Evolutionary conservation across 139 green algal species (phyloP).

Genomic region (Protoeuglena noctilucae): DNA sequence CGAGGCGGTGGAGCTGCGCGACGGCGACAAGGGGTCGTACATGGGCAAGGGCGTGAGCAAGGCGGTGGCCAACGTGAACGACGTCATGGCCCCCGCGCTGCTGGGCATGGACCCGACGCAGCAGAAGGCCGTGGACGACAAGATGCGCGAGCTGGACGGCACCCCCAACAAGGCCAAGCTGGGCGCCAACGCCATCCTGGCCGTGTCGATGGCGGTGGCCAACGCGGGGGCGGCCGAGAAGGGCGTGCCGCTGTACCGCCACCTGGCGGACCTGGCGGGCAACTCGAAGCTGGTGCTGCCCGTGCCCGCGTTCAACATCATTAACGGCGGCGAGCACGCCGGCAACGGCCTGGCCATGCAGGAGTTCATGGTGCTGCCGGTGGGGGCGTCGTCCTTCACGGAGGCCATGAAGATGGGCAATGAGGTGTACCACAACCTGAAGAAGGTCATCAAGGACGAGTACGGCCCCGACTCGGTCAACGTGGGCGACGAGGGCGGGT

Average conservation of each 20-base stretch:
- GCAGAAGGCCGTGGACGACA: slow-evolving; percentile 75
- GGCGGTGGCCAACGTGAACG: slow-evolving; percentile 93
- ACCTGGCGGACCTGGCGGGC: slow-evolving; percentile 81
- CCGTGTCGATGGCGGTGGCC: slow-evolving; percentile 83
- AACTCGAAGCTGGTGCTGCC: slow-evolving; percentile 90
- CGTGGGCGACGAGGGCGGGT: slow-evolving; percentile 97
- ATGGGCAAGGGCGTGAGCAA: slow-evolving; percentile 89
- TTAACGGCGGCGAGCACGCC: slow-evolving; percentile 95
- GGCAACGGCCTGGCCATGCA: slow-evolving; percentile 98
- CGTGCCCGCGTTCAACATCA: slow-evolving; percentile 98
- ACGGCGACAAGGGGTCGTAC: slow-evolving; percentile 69
- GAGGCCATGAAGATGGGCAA: slow-evolving; percentile 86
- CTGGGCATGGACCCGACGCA: slow-evolving; percentile 79
- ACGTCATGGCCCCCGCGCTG: slow-evolving; percentile 74
- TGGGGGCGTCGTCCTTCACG: slow-evolving; percentile 60
- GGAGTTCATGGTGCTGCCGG: slow-evolving; percentile 99
- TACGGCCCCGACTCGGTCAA: slow-evolving; percentile 96
- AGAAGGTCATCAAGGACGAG: slow-evolving; percentile 95
- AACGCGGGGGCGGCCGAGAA: slow-evolving; percentile 88
- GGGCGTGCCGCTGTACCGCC: slow-evolving; percentile 86
- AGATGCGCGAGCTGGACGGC: slow-evolving; percentile 91
- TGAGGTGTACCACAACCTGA: slow-evolving; percentile 96
- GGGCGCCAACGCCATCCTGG: slow-evolving; percentile 96
- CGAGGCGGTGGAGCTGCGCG: slow-evolving; percentile 93
- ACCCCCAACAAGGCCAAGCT: slow-evolving; percentile 95